Evolutionary conservation across 2,329 filamentous ascomycete genomes (phyloP), one percentile per base, ranked within the genome.

Genomic region (Lachnellula subtilissima): DNA sequence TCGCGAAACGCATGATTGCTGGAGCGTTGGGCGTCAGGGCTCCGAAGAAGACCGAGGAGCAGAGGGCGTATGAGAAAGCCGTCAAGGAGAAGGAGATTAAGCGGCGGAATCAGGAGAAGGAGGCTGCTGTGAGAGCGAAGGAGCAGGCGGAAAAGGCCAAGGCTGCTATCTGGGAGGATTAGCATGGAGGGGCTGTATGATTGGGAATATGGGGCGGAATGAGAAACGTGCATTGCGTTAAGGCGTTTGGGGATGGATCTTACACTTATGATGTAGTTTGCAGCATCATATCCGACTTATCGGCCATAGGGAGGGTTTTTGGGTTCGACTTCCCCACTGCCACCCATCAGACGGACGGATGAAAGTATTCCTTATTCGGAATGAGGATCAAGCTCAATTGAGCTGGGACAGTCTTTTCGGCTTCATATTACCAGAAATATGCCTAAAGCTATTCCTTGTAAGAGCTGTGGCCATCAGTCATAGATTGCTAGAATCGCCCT

Each of bases 1-100:
- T 96, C 40, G 94, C 94, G 5, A 83, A 88, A 59, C 80, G 94
- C 57, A 80, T 99, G 82, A 97, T 99, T 70, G 91, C 91, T 0
- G 89, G 88, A 3, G 91, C 89, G 0, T 75, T 97, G 62, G 94
- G 94, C 0, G 82, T 97, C 53, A 84, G 86, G 67, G 84, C 86
- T 36, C 90, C 91, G 35, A 87, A 84, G 75, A 82, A 86, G 71
- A 97, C 91, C 1, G 91, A 95, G 60, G 92, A 97, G 74, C 89
- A 96, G 78, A 82, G 80, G 65, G 89, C 90, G 53, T 97, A 94
- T 70, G 92, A 97, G 67, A 83, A 80, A 63, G 87, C 89, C 1
- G 77, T 94, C 58, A 84, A 87, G 65, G 89, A 96, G 73, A 89
- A 93, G 74, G 93, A 96, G 78, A 85, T 84, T 66, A 91, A 85